Evolutionary conservation across 331 rosid genomes (phyloP), one percentile per base, ranked within the genome.

Genomic region (Quercus lobata): DNA sequence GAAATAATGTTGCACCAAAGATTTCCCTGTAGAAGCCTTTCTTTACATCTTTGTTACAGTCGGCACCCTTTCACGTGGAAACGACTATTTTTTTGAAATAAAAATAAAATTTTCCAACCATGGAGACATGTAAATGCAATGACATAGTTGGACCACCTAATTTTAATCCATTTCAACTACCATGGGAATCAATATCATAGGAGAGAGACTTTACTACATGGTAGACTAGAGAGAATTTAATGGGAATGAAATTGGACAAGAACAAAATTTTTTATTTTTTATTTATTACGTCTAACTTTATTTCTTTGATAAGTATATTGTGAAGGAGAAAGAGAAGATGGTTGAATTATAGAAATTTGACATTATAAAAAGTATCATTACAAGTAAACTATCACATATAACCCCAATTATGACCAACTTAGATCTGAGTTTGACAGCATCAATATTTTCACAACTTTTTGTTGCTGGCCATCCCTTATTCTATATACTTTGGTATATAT

Each of bases 1-100:
- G 75, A 25, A 75, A 78, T 69, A 78, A 73, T 86, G 75, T 44
- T 81, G 65, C 63, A 54, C 57, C 72, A 80, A 81, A 35, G 79
- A 84, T 74, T 70, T 81, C 89, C 72, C 15, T 77, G 68, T 65
- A 17, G 35, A 71, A 84, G 18, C 35, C 58, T 86, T 69, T 77
- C 71, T 19, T 55, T 49, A 1, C 22, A 73, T 72, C 68, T 75
- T 68, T 74, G 77, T 79, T 81, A 70, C 70, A 63, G 66, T 81
- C 71, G 70, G 83, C 74, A 62, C 73, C 71, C 15, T 76, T 84
- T 82, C 72, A 49, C 73, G 74, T 76, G 82, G 65, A 68, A 17
- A 70, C 56, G 19, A 56, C 19, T 65, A 32, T 54, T 62, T 49
- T 10, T 49, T 49, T 11, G 1, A 60, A 63, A 63, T 11, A 16